Percentiles rank a stretch among this genome's conserved stretches.
These are phyloP conservation scores for Durio zibethinus DNA, from an alignment of 345 rosid species.

Conservation along the genomic window DNA sequence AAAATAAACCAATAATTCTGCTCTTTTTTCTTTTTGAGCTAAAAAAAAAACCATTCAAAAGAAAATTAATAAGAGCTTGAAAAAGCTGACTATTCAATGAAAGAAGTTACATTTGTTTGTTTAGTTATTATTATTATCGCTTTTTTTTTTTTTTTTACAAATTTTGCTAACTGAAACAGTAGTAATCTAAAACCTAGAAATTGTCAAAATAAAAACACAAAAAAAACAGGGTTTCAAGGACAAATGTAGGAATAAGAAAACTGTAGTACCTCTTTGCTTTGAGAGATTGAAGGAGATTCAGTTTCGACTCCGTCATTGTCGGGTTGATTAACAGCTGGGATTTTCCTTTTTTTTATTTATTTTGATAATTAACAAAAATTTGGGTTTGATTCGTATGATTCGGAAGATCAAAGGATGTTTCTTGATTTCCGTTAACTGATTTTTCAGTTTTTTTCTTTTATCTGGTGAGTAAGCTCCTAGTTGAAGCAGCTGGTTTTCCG, in stretches of 20 bases:
- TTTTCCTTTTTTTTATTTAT: not conserved
- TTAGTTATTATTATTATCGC: too few relatives aligned
- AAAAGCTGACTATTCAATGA: slow-evolving; percentile 9
- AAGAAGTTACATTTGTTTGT: slow-evolving; percentile 1
- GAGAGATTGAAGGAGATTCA: slow-evolving; percentile 44
- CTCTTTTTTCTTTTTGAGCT: not conserved
- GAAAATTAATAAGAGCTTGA: not conserved
- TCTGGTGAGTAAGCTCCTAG: not conserved
- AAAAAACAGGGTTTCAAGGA: slow-evolving; percentile 23
- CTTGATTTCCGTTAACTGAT: not conserved
- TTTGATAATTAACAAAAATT: not conserved
- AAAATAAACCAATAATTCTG: not conserved
- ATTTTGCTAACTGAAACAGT: slow-evolving; percentile 13
- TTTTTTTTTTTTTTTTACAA: too few relatives aligned
- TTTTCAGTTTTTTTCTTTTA: not conserved
- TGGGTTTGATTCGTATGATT: not conserved
- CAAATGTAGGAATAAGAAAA: slow-evolving; percentile 21
- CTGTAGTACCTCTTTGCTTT: slow-evolving; percentile 34
- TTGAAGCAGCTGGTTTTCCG: slow-evolving; percentile 1
- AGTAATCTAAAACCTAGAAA: slow-evolving; percentile 28
- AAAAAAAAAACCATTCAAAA: not conserved
- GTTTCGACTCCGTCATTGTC: slow-evolving; percentile 42
- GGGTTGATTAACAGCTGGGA: slow-evolving; percentile 9
- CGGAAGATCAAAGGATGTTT: slow-evolving; percentile 12
- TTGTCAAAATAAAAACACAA: slow-evolving; percentile 35